Evolutionary conservation across 768 basidiomycete species (phyloP).

Genomic region (Lanmaoa pseudosensibilis): DNA sequence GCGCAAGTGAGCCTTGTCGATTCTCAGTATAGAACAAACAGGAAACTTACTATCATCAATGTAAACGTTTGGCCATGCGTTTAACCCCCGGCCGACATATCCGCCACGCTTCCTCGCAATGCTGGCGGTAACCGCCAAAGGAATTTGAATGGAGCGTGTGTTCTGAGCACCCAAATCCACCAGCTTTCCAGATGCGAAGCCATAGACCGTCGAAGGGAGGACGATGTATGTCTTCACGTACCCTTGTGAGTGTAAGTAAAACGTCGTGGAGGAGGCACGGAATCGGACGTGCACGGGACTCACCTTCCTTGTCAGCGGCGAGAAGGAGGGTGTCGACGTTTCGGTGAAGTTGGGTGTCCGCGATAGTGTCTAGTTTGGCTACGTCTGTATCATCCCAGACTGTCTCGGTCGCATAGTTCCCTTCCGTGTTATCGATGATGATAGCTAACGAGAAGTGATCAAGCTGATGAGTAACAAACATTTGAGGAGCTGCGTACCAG

Average conservation of each 20-base stretch:
- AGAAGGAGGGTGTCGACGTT: conserved; percentile 48
- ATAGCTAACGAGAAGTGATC: conserved; percentile 32
- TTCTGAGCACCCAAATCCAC: conserved; percentile 48
- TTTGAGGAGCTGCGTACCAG: conserved; percentile 33
- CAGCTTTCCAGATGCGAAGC: conserved; percentile 48
- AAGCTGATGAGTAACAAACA: background rate
- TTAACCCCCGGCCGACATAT: conserved; percentile 57
- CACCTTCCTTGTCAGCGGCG: conserved; percentile 50
- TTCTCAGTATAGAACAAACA: background rate
- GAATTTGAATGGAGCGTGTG: conserved; percentile 55
- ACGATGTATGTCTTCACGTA: conserved; percentile 42
- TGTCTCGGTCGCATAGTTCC: conserved; percentile 35
- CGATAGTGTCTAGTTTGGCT: conserved; percentile 46
- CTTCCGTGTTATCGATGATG: conserved; percentile 46
- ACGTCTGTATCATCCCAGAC: conserved; percentile 53
- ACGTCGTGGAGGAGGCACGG: too few species aligned
- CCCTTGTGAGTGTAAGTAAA: conserved; percentile 10
- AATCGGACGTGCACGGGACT: background rate
- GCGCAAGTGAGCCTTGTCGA: background rate
- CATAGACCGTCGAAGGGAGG: conserved; percentile 60
- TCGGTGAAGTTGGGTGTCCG: conserved; percentile 48
- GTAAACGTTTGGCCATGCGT: conserved; percentile 62
- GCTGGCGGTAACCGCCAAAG: conserved; percentile 43
- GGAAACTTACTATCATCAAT: conserved; percentile 41
- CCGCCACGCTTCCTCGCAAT: conserved; percentile 55